Conservation (phyloP, 805 yeast species). For the Lachancea thermotolerans region DNA sequence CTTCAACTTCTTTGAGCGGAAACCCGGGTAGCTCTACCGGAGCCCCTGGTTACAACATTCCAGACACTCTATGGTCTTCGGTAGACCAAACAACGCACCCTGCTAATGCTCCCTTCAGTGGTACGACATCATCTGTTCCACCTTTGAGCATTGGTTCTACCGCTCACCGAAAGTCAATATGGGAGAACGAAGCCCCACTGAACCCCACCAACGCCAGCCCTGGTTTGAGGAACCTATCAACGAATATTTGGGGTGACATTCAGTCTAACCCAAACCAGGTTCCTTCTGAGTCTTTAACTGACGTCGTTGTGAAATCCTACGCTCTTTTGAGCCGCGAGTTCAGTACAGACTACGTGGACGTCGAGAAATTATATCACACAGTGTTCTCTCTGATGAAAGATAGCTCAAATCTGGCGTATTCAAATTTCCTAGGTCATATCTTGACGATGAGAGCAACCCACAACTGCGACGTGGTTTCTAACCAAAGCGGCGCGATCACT, state of each 20-base stretch:
- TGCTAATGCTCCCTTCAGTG: not conserved
- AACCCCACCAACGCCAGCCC: slow-evolving; percentile 1
- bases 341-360: slow-evolving; percentile 14
- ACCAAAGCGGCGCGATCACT: slow-evolving; percentile 18
- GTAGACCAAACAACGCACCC: not conserved
- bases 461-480: slow-evolving; percentile 19
- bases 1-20: slow-evolving; percentile 21
- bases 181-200: slow-evolving; percentile 18
- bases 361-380: slow-evolving; percentile 21
- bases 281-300: not conserved
- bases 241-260: slow-evolving; percentile 7
- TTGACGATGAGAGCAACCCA: slow-evolving; percentile 17
- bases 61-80: slow-evolving; percentile 4
- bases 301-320: slow-evolving; percentile 1
- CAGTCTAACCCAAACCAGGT: not conserved
- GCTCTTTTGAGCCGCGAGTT: slow-evolving; percentile 1
- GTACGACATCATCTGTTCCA: not conserved
- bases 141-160: not conserved
- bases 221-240: not conserved
- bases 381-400: slow-evolving; percentile 12
- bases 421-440: slow-evolving; percentile 18
- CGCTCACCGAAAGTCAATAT: slow-evolving; percentile 19
- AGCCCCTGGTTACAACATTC: slow-evolving; percentile 1
- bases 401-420: slow-evolving; percentile 9
- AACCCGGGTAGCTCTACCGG: slow-evolving; percentile 1